Base-by-base conservation (phyloP, 305 asterid genomes). In the Fraxinus sp. region DNA sequence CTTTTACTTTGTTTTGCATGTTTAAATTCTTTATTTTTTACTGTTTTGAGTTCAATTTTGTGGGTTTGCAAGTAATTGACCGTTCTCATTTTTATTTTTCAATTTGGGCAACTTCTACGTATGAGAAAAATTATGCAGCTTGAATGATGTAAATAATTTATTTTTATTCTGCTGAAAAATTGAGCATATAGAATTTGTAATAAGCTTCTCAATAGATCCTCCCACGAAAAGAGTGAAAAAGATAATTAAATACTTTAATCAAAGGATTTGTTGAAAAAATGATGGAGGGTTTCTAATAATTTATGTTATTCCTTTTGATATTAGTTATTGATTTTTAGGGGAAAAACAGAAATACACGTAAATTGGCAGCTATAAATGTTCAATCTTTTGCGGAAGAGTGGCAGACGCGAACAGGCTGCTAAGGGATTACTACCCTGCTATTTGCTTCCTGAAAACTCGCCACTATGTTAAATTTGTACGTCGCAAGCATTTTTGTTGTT, bases 1-100 rank as follows among this genome's bases (percentile, higher is more conserved):
- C 79, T 83, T 87, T 85, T 80, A 83, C 81, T 76, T 79, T 78
- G 79, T 76, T 87, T n/a, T 77, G 78, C 74, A 82, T 1, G 52
- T 82, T 85, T 20, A 36, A 32, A 64, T 72, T 82, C 84, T 76
- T 70, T 46, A 4, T 82, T 74, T n/a, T 59, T 71, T 72, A 24
- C 14, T 46, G 74, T 46, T 81, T 79, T 76, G 77, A 22, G 73
- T 75, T 76, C 76, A 28, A 28, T 49, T 62, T 62, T 74, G 36
- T 55, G 77, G 16, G 37, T 39, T 78, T 85, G 80, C 59, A 36
- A 81, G 57, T 79, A 72, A 78, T 86, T 59, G 83, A 81, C 83
- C 83, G 35, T 78, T 80, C 74, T 24, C 6, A 59, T 18, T 85
- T 77, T 41, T 41, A 9, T 41, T 73, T 66, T 55, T 80, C 24